Base-by-base conservation (phyloP, 768 basidiomycete genomes). In the Macrocybe gigantea region DNA sequence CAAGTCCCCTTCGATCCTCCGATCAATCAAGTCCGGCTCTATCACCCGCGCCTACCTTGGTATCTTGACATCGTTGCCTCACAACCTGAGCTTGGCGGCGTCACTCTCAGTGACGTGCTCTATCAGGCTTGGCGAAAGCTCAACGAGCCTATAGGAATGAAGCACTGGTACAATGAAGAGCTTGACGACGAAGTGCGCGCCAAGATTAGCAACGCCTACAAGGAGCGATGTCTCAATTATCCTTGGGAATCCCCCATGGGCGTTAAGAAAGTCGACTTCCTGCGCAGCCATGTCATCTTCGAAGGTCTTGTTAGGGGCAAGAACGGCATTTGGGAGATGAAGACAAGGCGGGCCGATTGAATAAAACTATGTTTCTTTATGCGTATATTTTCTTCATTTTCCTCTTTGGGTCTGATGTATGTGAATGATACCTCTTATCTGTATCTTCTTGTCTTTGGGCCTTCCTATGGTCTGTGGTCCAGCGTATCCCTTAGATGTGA, bases 281-380 rank as follows among this genome's bases (percentile, higher is more conserved):
- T 87, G 63, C 78, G 77, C 10, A 71, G 69, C 33, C 73, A 72
- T 50, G 61, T 65, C 41, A 56, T 78, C 7, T 75, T 84, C 60
- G 65, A 73, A 47, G 85, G 85, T 6, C 61, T 87, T 49, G 61
- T 60, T 41, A 72, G 74, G 45, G 74, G 74, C 1, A 74, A 68
- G 55, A 71, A 76, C 33, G 83, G 84, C 6, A 69, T 78, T 63
- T 85, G 82, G 79, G 78, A 83, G 63, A 72, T 87, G 58, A 83
- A 77, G 63, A 74, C 79, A 35, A 67, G 62, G 40, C 42, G 22
- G 4, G 22, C 22, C 4, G 22, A 22, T 22, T 22, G 22, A 22
- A 22, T 22, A 22, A 22, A 22, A 22, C 22, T 22, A 22, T 22
- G 22, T 22, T 22, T 22, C 22, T 22, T 22, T 22, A 22, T 22